Base-by-base conservation (phyloP, 1,284 basidiomycete genomes). In the Heterobasidion irregulare region DNA sequence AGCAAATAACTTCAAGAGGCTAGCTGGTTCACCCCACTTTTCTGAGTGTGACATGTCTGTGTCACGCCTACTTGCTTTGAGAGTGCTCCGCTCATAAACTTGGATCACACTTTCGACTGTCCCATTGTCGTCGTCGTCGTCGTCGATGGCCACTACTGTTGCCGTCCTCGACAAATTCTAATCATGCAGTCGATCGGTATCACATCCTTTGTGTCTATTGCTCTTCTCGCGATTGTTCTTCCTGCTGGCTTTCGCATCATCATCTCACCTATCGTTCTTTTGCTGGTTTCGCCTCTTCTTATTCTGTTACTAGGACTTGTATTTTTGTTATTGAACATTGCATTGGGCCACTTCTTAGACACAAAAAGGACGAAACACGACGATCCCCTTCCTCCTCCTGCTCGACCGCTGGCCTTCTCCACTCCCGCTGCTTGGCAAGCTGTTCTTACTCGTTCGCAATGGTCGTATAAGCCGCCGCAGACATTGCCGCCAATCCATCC, bases 341-440 rank as follows among this genome's bases (percentile, higher is more conserved):
- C 79, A 57, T 61, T 85, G 36, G 84, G 76, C 32, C 76, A 82
- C 66, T 65, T 75, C 48, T 71, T 88, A 55, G 86, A 89, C 65
- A 66, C 71, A 12, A 75, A 67, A 34, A 65, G 66, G 44, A 63
- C 68, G 15, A 59, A 62, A 1, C 57, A 63, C 16, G 61, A 58
- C 13, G 73, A 74, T 54, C 67, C 68, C 41, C 70, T 83, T 26
- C 70, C 71, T 13, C 69, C 70, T 56, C 81, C 84, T 1, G 82
- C 89, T 10, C 77, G 80, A 41, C 87, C 88, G 0, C 75, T 94
- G 50, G 78, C 81, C 2, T 94, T 95, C 72, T 91, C 91, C 7
- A 92, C 91, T 1, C 89, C 91, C 12, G 92, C 93, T 53, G 92
- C 92, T 45, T 95, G 92, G 92, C 88, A 93, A 64, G 90, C 86